These are phyloP conservation scores for Lanmaoa pseudosensibilis DNA, from an alignment of 768 basidiomycete genomes.

Conservation along the genomic window DNA sequence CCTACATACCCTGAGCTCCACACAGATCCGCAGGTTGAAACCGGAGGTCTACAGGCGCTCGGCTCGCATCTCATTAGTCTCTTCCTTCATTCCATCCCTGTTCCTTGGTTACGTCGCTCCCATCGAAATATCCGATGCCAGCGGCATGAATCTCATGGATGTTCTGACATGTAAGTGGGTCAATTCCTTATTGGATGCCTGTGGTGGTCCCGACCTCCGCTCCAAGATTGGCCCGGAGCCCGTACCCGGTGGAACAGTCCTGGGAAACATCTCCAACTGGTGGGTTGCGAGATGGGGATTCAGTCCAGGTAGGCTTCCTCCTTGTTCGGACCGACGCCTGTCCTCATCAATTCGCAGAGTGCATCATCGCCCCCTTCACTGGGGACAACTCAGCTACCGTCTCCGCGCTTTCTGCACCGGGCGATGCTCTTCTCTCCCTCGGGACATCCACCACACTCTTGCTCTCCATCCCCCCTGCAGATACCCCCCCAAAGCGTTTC, in stretches of 20 bases:
- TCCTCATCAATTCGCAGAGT: neutral
- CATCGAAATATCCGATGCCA: constrained; percentile 8
- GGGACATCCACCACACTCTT: constrained; percentile 7
- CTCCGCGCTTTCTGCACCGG: constrained; percentile 7
- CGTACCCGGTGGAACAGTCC: constrained; percentile 1
- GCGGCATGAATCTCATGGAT: constrained; percentile 12
- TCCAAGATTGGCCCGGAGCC: constrained; percentile 6
- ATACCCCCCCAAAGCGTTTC: constrained; percentile 4
- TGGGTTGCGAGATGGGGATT: constrained; percentile 8
- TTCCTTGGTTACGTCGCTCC: constrained; percentile 9
- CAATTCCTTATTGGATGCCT: neutral
- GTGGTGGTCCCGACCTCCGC: constrained; percentile 3
- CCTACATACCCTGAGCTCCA: neutral
- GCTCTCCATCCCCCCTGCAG: constrained; percentile 7
- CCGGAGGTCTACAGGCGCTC: neutral
- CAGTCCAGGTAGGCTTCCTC: neutral
- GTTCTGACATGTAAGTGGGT: neutral
- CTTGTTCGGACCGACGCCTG: neutral
- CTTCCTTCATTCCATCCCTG: constrained; percentile 4
- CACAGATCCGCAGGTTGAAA: constrained; percentile 1
- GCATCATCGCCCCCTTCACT: constrained; percentile 9
- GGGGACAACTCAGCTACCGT: constrained; percentile 10
- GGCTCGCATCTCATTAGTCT: constrained; percentile 6
- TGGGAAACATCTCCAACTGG: constrained; percentile 2
- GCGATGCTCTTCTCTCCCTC: constrained; percentile 7